These are phyloP conservation scores for Metarhizium anisopliae DNA, from an alignment of 2,329 filamentous ascomycete species.

Conservation along the genomic window DNA sequence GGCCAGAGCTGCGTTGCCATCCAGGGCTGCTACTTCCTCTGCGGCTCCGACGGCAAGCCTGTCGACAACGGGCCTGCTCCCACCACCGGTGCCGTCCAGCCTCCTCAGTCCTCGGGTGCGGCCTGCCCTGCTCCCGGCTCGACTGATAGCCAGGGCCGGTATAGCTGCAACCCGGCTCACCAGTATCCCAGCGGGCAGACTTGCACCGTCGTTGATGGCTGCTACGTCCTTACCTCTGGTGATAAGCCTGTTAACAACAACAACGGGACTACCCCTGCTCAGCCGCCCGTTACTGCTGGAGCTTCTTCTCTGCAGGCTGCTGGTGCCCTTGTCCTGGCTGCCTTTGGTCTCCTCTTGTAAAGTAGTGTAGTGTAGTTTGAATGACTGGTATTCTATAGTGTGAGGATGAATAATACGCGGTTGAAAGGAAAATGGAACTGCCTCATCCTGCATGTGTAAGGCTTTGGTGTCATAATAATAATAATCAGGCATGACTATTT, in stretches of 20 bases:
- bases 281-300: not conserved
- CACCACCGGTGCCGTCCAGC: too few relatives aligned
- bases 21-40: too few relatives aligned
- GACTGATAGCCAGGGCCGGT: slow-evolving; percentile 9
- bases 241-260: slow-evolving; percentile 3
- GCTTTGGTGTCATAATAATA: too few relatives aligned
- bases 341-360: not conserved
- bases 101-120: too few relatives aligned
- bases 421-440: too few relatives aligned
- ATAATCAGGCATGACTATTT: too few relatives aligned
- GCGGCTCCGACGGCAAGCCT: too few relatives aligned
- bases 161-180: slow-evolving; percentile 14
- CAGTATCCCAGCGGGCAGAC: slow-evolving; percentile 12
- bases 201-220: slow-evolving; percentile 10
- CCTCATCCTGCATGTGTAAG: too few relatives aligned
- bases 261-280: not conserved
- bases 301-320: not conserved
- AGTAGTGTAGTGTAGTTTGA: too few relatives aligned
- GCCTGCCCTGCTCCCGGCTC: slow-evolving; percentile 1
- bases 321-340: not conserved
- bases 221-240: slow-evolving; percentile 6
- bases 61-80: too few relatives aligned
- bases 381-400: too few relatives aligned
- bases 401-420: too few relatives aligned
- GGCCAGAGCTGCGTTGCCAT: slow-evolving; percentile 8